A percentile compares a stretch with the other conserved stretches of the same genome.
These are phyloP conservation scores for Russula earlei DNA, from an alignment of 768 basidiomycete genomes.

Conservation along the genomic window DNA sequence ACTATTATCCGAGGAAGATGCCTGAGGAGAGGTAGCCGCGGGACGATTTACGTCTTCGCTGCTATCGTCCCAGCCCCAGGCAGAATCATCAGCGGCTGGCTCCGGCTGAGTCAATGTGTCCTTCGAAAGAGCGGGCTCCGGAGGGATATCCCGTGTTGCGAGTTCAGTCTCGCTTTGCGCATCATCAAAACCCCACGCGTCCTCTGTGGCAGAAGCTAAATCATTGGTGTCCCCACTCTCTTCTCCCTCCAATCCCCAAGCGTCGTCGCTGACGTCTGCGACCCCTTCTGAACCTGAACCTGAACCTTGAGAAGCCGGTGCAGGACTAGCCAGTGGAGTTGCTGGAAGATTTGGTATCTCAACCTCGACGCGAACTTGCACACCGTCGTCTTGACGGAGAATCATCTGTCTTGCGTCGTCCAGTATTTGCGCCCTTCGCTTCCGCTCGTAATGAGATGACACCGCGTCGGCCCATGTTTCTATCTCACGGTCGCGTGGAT, in stretches of 20 bases:
- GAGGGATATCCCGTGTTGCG: background rate
- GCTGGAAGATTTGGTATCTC: background rate
- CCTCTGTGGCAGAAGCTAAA: conserved; percentile 21
- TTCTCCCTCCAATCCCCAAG: conserved; percentile 41
- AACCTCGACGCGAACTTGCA: conserved; percentile 31
- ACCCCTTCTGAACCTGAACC: conserved; percentile 16
- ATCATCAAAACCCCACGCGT: conserved; percentile 36
- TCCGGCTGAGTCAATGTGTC: conserved; percentile 22
- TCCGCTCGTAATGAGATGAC: conserved; percentile 68
- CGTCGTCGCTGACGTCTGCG: conserved; percentile 27
- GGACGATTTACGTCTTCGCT: conserved; percentile 25
- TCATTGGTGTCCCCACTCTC: conserved; percentile 17
- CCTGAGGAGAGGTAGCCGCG: background rate
- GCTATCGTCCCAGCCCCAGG: conserved; percentile 75
- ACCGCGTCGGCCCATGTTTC: conserved; percentile 61
- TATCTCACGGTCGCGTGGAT: conserved; percentile 42
- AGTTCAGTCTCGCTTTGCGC: conserved; percentile 33
- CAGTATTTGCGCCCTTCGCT: conserved; percentile 56
- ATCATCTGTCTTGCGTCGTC: conserved; percentile 52
- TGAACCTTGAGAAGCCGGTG: background rate
- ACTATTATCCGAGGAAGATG: conserved; percentile 28
- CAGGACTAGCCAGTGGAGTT: background rate
- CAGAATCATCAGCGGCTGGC: conserved; percentile 31
- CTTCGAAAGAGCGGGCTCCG: conserved; percentile 5
- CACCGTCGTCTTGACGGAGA: conserved; percentile 30